Percentiles rank a stretch among this genome's conserved stretches.
phyloP scores from a whole-genome alignment of 148 eudicot genomes.

The Silene conica region DNA sequence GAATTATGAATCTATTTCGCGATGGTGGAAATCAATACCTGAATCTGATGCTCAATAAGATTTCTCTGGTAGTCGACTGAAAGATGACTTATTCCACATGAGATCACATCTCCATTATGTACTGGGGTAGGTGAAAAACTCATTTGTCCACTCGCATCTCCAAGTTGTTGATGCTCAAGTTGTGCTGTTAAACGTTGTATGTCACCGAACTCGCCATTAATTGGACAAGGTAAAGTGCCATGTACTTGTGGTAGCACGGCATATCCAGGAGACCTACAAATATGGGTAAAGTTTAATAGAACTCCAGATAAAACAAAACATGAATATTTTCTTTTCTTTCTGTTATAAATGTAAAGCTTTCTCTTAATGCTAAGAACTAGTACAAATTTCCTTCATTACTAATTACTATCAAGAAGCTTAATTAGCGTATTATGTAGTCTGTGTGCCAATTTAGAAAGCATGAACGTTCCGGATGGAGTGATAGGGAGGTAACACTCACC shows the following conservation, averaged over 20 bases:
- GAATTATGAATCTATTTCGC: not conserved
- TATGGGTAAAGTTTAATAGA: not conserved
- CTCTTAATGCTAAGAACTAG: not conserved
- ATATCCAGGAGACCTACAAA: constrained; percentile 73
- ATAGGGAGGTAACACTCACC: constrained; percentile 37
- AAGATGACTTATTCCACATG: constrained; percentile 30
- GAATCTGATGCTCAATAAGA: constrained; percentile 58
- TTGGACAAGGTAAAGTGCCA: constrained; percentile 26
- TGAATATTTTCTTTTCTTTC: not conserved
- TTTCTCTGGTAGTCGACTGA: constrained; percentile 43
- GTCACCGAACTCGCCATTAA: constrained; percentile 28
- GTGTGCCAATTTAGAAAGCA: not conserved
- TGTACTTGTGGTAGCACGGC: constrained; percentile 45
- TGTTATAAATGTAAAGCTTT: not conserved
- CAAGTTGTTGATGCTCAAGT: constrained; percentile 26
- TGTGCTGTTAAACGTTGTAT: constrained; percentile 32
- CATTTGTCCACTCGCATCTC: constrained; percentile 34
- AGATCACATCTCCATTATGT: constrained; percentile 32
- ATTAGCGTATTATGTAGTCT: not conserved
- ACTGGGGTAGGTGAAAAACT: constrained; percentile 29
- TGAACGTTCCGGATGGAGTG: constrained; percentile 6
- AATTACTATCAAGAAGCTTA: not conserved
- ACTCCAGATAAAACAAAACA: not conserved
- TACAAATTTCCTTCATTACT: not conserved
- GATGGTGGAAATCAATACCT: constrained; percentile 39